A percentile compares a stretch with the other conserved stretches of the same genome.
Evolutionary conservation across 2,329 filamentous ascomycete species (phyloP).

Genomic region (Thelonectria rubi): DNA sequence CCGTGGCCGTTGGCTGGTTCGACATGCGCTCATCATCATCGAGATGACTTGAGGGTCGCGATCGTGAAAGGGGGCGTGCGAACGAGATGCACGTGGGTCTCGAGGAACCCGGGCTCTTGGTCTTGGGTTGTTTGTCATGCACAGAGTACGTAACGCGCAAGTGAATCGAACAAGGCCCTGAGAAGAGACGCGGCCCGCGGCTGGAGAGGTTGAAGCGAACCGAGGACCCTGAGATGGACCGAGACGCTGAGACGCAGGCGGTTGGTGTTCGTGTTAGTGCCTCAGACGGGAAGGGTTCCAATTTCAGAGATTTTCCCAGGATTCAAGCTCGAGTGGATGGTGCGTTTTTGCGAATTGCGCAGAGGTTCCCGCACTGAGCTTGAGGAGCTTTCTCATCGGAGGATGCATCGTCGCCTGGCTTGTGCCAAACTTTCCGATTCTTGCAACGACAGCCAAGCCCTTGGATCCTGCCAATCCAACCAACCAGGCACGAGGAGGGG

Average conservation of each 20-base stretch:
- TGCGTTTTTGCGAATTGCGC: neutral
- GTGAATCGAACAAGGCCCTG: neutral
- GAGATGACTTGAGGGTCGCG: neutral
- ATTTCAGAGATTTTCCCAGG: slow-evolving; percentile 27
- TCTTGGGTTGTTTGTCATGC: neutral
- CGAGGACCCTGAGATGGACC: neutral
- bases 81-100: slow-evolving; percentile 14
- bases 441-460: neutral
- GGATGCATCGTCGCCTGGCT: neutral
- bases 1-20: neutral
- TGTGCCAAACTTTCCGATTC: slow-evolving; percentile 14
- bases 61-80: slow-evolving; percentile 17
- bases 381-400: neutral
- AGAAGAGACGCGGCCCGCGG: slow-evolving; percentile 8
- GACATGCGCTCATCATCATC: slow-evolving; percentile 4
- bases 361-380: no score
- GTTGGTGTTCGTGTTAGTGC: neutral
- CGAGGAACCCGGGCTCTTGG: neutral
- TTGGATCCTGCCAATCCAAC: neutral
- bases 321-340: slow-evolving; percentile 10
- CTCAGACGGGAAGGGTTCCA: neutral
- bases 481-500: slow-evolving; percentile 14
- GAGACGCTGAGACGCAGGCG: neutral
- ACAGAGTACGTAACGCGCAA: neutral
- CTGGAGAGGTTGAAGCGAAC: slow-evolving; percentile 11